Evolutionary conservation across 129 eudicot species (phyloP).

Genomic region (Saussurea involucrata): DNA sequence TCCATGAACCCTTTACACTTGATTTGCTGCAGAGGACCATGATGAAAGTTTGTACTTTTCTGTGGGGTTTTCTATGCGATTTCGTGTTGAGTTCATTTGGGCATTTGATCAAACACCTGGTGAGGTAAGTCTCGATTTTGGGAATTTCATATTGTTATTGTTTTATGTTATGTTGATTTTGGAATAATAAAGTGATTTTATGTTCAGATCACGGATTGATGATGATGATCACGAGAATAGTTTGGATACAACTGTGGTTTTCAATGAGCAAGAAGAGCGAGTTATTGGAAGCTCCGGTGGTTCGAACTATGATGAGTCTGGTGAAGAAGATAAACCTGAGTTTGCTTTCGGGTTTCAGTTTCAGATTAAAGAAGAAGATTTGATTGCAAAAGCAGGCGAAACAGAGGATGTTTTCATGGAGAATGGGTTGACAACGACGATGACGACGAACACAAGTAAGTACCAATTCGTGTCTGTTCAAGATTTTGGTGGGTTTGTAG

Average conservation of each 20-base stretch:
- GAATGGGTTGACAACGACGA: conserved; percentile 11
- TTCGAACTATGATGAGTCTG: conserved; percentile 30
- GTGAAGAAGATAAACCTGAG: conserved; percentile 34
- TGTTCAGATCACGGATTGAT: conserved; percentile 38
- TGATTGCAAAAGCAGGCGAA: conserved; percentile 16
- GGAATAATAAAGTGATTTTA: neutral
- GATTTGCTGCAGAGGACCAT: conserved; percentile 25
- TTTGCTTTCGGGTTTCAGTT: conserved; percentile 35
- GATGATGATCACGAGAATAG: conserved; percentile 15
- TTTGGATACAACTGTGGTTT: conserved; percentile 19
- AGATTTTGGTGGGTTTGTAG: conserved; percentile 47
- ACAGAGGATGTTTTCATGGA: conserved; percentile 46
- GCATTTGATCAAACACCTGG: conserved; percentile 27
- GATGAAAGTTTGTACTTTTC: conserved; percentile 29
- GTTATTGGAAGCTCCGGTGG: neutral
- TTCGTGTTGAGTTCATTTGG: conserved; percentile 26
- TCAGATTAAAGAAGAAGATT: conserved; percentile 30
- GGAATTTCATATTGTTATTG: neutral
- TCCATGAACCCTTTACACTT: conserved; percentile 16
- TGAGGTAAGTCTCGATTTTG: conserved; percentile 32
- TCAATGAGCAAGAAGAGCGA: conserved; percentile 26
- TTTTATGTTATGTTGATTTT: neutral
- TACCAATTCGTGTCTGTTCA: conserved; percentile 41
- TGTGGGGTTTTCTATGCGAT: conserved; percentile 41
- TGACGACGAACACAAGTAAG: conserved; percentile 35